Evolutionary conservation across 495 filamentous ascomycete genomes (phyloP), one percentile per base, ranked within the genome.

Genomic region (Penicillium pulvis): DNA sequence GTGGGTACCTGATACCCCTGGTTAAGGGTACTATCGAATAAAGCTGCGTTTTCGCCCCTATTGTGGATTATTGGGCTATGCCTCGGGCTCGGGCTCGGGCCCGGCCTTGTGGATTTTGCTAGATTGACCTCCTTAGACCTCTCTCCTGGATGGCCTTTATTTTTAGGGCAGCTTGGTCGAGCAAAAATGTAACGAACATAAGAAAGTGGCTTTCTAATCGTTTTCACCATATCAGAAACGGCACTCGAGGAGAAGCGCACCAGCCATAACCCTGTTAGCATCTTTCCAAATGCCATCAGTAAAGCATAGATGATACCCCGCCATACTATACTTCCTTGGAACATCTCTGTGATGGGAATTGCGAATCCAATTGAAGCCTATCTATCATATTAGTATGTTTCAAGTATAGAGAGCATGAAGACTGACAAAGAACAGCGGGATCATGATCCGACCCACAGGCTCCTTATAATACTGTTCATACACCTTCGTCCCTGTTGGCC

Each of bases 341-440:
- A 93, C 77, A 94, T 85, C 12, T 85, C 68, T 1, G 83, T 80
- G 36, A 93, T 87, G 0, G 90, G 89, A 19, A 95, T 88, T 0
- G 89, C 85, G 62, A 93, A 92, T 1, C 90, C 89, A 41, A 93
- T 88, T 0, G 87, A 90, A 19, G 89, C 85, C 81, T 83, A 35
- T 3, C 3, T 12, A 26, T 2, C 12, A 24, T 47, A 23, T 47
- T 23, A 31, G 42, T 45, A 35, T 17, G 16, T 31, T 31, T 35
- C 2, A 26, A 33, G n/a, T 17, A 33, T 17, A 17, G 3, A 7
- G 48, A 39, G n/a, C 28, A 3, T 2, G 7, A 30, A 30, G 4
- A 69, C 80, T 71, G 64, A 84, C 86, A 61, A 94, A 95, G 74
- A 94, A 93, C 49, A 91, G 81, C 0, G 90, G 89, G 24, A 83